Evolutionary conservation across 495 filamentous ascomycete genomes (phyloP).

Genomic region (Trichoderma erinaceum): DNA sequence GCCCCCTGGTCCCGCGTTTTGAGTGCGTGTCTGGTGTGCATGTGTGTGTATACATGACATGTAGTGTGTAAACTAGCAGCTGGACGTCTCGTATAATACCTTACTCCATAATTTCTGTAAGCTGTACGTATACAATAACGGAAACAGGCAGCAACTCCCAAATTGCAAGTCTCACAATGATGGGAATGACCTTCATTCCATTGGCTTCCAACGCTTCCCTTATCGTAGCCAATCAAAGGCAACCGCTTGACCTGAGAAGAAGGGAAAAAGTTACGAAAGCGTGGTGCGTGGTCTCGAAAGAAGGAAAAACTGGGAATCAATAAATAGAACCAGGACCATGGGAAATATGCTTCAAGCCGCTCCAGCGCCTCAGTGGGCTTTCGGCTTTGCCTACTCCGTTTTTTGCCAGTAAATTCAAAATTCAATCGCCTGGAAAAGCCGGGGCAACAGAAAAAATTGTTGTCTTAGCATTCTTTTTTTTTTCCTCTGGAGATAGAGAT

Average conservation of each 20-base stretch:
- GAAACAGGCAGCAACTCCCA: not conserved
- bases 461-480: not conserved
- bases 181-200: constrained; percentile 2
- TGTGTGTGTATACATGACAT: too few species aligned
- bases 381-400: not conserved
- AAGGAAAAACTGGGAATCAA: not conserved
- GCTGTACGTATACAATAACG: not conserved
- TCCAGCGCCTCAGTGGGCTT: constrained; percentile 1
- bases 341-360: constrained; percentile 6
- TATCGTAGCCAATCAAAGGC: constrained; percentile 1
- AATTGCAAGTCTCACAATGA: not conserved
- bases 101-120: not conserved
- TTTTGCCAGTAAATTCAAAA: not conserved
- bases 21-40: too few species aligned
- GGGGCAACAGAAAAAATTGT: not conserved
- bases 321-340: not conserved
- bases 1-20: too few species aligned
- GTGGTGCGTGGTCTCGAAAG: not conserved
- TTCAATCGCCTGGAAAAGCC: not conserved
- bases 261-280: not conserved
- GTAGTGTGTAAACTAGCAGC: too few species aligned
- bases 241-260: not conserved
- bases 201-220: not conserved
- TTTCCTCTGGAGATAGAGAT: not conserved
- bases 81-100: too few species aligned